Evolutionary conservation across 306 rosid genomes (phyloP), one percentile per base, ranked within the genome.

Genomic region (Ochetophila trinervis): DNA sequence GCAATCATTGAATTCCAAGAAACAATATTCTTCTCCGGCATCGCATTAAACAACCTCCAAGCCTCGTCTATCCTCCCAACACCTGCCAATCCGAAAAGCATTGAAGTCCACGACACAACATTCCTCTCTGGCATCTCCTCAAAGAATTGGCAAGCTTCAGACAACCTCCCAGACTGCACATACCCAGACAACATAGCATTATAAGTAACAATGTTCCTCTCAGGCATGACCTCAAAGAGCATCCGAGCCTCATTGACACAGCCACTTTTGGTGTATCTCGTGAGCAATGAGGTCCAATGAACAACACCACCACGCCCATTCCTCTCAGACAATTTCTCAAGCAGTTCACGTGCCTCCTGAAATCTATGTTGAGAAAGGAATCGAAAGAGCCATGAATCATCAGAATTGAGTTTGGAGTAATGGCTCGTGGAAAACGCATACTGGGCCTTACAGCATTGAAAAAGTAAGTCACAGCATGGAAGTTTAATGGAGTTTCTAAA

Each of bases 51-150:
- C 80, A 85, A 22, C 37, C 63, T 69, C 76, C 74, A 58, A 0
- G 91, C 95, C 61, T 81, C 91, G 0, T 51, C 84, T 5, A 83
- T 70, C 83, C 80, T 74, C 40, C 89, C 95, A 0, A 64, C 77
- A 34, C 69, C 78, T 0, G 83, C 76, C 1, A 76, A 54, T 62
- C 91, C 91, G 65, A 81, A 11, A 10, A 87, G 74, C 84, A 90
- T 76, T 0, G 83, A 76, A 9, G 91, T 90, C 95, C 97, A 90
- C 8, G 97, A 87, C 15, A 90, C 81, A n/a, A 85, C 90, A 17
- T 85, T 90, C 74, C 77, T 85, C 74, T 76, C 78, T 4, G 84
- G 84, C 88, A 90, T 85, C 66, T 16, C 68, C 8, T 74, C 36
- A 35, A 90, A 90, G 21, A 87, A 78, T 18, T 51, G 27, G 14